Conservation (phyloP, 2,329 filamentous ascomycete genomes). For the Aspergillus ochraceus region DNA sequence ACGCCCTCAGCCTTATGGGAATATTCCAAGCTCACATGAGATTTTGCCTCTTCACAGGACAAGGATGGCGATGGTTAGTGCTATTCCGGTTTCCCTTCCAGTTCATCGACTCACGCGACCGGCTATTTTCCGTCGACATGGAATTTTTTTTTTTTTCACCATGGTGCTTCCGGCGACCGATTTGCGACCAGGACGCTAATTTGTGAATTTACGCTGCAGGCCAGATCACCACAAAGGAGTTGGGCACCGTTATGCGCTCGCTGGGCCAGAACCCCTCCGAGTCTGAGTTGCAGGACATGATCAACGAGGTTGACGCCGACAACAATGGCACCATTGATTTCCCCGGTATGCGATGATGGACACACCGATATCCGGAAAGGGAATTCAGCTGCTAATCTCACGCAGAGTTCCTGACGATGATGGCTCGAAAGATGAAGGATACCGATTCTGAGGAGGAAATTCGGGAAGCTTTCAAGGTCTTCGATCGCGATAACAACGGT, state of each 20-base stretch:
- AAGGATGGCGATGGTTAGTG: conserved; percentile 88
- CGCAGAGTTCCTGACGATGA: conserved; percentile 86
- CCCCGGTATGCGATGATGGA: conserved; percentile 62
- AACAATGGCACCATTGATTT: conserved; percentile 94
- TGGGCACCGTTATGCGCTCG: conserved; percentile 88
- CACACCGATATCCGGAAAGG: not conserved
- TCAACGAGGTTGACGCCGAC: conserved; percentile 89
- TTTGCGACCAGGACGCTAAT: conserved; percentile 11
- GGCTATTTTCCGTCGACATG: not conserved
- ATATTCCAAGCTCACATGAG: conserved; percentile 19
- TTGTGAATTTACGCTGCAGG: conserved; percentile 50
- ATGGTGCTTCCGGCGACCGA: not conserved
- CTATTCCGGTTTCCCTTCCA: conserved; percentile 4
- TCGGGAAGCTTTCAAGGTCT: conserved; percentile 85
- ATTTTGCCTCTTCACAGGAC: conserved; percentile 57
- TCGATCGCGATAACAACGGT: conserved; percentile 88
- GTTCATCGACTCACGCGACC: conserved; percentile 2
- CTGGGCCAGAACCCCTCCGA: conserved; percentile 87
- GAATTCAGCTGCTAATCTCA: conserved; percentile 12
- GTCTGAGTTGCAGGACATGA: conserved; percentile 90
- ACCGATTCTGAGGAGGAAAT: conserved; percentile 91
- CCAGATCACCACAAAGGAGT: conserved; percentile 88
- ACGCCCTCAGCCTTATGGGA: not conserved
- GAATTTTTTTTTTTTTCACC: not conserved
- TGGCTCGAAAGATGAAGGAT: conserved; percentile 93